These are phyloP conservation scores for Monsonia emarginata DNA, from an alignment of 441 rosid genomes.

Conservation along the genomic window DNA sequence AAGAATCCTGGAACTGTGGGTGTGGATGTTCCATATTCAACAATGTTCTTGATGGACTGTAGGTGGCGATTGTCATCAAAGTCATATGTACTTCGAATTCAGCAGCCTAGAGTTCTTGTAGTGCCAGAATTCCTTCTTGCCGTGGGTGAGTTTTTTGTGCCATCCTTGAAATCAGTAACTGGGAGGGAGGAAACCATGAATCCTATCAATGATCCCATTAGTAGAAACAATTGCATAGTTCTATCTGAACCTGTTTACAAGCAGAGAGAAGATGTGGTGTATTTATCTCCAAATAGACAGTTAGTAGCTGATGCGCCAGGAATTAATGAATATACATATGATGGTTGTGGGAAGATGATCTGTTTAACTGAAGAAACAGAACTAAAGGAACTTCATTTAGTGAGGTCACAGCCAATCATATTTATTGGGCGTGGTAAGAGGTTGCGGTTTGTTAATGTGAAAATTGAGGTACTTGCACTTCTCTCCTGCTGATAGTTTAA, in stretches of 20 bases:
- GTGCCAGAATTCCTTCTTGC: conserved; percentile 97
- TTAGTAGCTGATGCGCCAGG: conserved; percentile 73
- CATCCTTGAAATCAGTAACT: conserved; percentile 74
- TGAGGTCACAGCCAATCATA: conserved; percentile 59
- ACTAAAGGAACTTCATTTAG: conserved; percentile 36
- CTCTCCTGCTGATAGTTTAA: not conserved
- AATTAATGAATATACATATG: conserved; percentile 76
- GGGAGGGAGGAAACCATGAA: conserved; percentile 91
- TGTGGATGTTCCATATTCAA: conserved; percentile 56
- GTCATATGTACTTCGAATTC: conserved; percentile 77
- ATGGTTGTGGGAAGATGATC: conserved; percentile 81
- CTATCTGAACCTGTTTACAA: conserved; percentile 56
- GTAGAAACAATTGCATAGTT: conserved; percentile 54
- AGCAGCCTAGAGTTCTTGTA: conserved; percentile 92
- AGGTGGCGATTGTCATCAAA: conserved; percentile 88
- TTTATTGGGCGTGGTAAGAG: conserved; percentile 84
- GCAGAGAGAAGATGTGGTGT: conserved; percentile 76
- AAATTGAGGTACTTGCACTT: conserved; percentile 60
- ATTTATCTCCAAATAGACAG: conserved; percentile 70
- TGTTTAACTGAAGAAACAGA: conserved; percentile 50
- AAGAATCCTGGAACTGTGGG: conserved; percentile 35
- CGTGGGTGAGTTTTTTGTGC: conserved; percentile 91
- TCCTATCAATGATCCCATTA: conserved; percentile 87
- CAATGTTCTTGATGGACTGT: conserved; percentile 92
- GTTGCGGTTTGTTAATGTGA: conserved; percentile 78